A percentile compares a stretch with the other conserved stretches of the same genome.
Evolutionary conservation across 805 yeast genomes (phyloP).

Genomic region (Pichia californica): DNA sequence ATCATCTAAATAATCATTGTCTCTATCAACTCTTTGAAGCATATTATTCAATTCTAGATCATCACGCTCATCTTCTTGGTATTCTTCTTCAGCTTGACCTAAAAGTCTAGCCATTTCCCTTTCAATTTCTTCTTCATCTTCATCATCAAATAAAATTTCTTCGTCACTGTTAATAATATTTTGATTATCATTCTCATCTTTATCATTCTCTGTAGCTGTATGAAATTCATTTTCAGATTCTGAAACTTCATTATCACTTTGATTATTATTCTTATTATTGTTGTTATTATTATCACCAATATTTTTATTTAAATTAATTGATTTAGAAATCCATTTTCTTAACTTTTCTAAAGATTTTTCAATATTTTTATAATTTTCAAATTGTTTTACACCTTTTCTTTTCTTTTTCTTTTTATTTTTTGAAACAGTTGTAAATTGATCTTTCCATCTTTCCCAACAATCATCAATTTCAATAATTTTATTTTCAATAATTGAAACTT

Average conservation of each 20-base stretch:
- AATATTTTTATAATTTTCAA: constrained; percentile 1
- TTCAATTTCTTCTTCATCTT: constrained; percentile 7
- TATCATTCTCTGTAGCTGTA: background rate
- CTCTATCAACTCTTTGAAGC: too few species aligned
- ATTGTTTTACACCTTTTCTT: constrained; percentile 6
- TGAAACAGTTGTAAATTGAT: constrained; percentile 7
- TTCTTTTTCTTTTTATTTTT: background rate
- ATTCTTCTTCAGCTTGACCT: constrained; percentile 5
- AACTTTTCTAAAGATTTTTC: background rate
- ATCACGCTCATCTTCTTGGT: background rate
- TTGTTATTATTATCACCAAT: background rate
- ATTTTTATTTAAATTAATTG: background rate
- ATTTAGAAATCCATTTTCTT: background rate
- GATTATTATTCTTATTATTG: background rate
- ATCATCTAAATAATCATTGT: background rate
- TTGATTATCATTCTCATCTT: background rate
- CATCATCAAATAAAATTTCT: background rate
- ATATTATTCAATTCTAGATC: too few species aligned
- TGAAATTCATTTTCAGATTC: too few species aligned
- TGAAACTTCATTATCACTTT: background rate
- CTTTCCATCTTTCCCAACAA: constrained; percentile 9
- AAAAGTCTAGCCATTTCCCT: constrained; percentile 10
- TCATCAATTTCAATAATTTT: constrained; percentile 3
- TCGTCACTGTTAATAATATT: background rate
- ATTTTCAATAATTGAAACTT: background rate